phyloP scores from a whole-genome alignment of 129 eudicot genomes.

The Mikania micrantha region DNA sequence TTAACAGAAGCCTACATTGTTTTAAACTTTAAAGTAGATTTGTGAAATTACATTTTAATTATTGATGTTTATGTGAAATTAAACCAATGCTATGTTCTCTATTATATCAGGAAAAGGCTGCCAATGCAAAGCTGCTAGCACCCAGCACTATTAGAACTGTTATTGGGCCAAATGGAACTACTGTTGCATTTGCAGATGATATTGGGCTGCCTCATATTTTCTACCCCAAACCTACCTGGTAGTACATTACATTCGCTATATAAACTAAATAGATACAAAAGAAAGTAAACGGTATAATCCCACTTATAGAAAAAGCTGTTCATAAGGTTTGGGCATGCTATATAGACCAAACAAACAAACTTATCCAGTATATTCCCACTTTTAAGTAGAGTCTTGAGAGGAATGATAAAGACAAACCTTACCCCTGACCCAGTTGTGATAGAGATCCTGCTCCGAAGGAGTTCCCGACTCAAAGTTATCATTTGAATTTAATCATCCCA shows the following conservation, averaged over 20 bases:
- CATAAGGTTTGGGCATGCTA: too few relatives aligned
- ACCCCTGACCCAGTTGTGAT: too few relatives aligned
- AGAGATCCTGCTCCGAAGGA: too few relatives aligned
- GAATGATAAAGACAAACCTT: too few relatives aligned
- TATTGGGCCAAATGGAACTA: slow-evolving; percentile 72
- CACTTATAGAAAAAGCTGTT: too few relatives aligned
- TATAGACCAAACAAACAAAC: too few relatives aligned
- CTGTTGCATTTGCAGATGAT: slow-evolving; percentile 72
- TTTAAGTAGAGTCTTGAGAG: too few relatives aligned
- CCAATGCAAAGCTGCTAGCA: slow-evolving; percentile 51
- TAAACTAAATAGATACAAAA: too few relatives aligned
- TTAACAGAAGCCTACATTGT: background rate
- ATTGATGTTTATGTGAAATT: background rate
- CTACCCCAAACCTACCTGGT: slow-evolving; percentile 58
- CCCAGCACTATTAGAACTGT: slow-evolving; percentile 58
- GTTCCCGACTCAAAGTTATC: too few relatives aligned
- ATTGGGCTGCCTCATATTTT: slow-evolving; percentile 76
- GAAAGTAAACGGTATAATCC: too few relatives aligned
- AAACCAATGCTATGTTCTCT: slow-evolving; percentile 3
- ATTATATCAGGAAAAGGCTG: slow-evolving; percentile 60
- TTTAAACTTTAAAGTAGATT: background rate
- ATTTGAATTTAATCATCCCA: too few relatives aligned
- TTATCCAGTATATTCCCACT: too few relatives aligned
- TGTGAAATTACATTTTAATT: background rate
- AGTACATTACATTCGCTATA: background rate